phyloP scores from a whole-genome alignment of 176 grass and related monocot species.

The Triticum dicoccoides region DNA sequence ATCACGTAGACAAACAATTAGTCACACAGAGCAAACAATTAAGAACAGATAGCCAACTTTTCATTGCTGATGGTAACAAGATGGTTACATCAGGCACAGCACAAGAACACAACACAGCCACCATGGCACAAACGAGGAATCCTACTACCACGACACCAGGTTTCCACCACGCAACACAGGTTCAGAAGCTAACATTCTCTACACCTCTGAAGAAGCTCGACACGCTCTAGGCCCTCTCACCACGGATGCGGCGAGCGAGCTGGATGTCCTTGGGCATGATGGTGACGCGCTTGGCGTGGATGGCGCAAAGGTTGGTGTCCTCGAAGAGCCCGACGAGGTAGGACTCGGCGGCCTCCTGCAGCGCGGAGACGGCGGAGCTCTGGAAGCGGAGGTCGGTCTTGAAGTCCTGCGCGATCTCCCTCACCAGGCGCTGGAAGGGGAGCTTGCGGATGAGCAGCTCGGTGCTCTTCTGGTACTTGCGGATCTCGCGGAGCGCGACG shows the following conservation, averaged over 20 bases:
- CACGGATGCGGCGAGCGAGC: constrained; percentile 57
- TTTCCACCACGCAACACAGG: too few species aligned
- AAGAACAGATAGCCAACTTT: background rate
- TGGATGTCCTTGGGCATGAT: constrained; percentile 79
- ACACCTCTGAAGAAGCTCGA: too few species aligned
- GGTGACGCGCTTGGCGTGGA: constrained; percentile 73
- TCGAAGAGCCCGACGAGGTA: constrained; percentile 66
- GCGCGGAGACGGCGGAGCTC: constrained; percentile 61
- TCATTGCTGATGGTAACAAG: constrained; percentile 16
- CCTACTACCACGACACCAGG: too few species aligned
- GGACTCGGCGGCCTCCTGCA: constrained; percentile 66
- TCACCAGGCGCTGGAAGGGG: constrained; percentile 57
- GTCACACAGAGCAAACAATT: background rate
- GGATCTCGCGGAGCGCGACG: constrained; percentile 67
- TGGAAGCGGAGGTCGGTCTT: constrained; percentile 77
- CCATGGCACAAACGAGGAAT: too few species aligned
- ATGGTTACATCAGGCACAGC: background rate
- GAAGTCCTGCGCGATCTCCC: constrained; percentile 76
- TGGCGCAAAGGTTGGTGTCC: constrained; percentile 73
- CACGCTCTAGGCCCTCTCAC: constrained; percentile 46
- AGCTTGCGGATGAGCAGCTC: constrained; percentile 76
- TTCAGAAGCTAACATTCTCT: too few species aligned
- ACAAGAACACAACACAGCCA: background rate
- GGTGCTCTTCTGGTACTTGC: constrained; percentile 86
- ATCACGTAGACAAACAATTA: background rate